Percentiles rank a stretch among this genome's conserved stretches.
Conservation (phyloP, 257 asterid genomes). For the Solanum bulbocastanum region DNA sequence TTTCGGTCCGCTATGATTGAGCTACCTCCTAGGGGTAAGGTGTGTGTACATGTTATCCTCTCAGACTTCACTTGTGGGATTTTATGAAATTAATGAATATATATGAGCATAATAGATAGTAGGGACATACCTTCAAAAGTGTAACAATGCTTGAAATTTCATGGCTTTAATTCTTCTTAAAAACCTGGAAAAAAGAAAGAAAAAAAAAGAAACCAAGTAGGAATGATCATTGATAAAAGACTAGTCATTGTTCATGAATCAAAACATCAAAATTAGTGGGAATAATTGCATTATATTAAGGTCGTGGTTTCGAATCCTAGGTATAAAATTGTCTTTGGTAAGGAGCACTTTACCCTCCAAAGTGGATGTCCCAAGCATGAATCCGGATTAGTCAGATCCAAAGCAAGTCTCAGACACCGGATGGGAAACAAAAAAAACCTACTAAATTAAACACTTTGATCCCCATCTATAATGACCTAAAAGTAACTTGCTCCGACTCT, state of each 20-base stretch:
- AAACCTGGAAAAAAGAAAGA: background rate
- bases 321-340: background rate
- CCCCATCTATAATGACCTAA: background rate
- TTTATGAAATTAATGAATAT: background rate
- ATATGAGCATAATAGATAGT: background rate
- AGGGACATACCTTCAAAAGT: background rate
- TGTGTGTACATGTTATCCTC: background rate
- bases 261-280: background rate
- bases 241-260: background rate
- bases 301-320: background rate
- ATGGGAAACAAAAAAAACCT: background rate
- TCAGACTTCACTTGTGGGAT: rapidly evolving
- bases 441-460: background rate
- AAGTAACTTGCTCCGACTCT: background rate
- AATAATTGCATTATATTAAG: background rate
- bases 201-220: background rate
- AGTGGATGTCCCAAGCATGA: rapidly evolving
- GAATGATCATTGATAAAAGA: background rate
- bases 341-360: background rate
- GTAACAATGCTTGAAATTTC: background rate
- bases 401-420: background rate
- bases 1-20: background rate
- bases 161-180: background rate
- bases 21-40: background rate
- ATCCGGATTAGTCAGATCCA: background rate